Conservation (phyloP, 345 rosid species). For the Pugionium cornutum region DNA sequence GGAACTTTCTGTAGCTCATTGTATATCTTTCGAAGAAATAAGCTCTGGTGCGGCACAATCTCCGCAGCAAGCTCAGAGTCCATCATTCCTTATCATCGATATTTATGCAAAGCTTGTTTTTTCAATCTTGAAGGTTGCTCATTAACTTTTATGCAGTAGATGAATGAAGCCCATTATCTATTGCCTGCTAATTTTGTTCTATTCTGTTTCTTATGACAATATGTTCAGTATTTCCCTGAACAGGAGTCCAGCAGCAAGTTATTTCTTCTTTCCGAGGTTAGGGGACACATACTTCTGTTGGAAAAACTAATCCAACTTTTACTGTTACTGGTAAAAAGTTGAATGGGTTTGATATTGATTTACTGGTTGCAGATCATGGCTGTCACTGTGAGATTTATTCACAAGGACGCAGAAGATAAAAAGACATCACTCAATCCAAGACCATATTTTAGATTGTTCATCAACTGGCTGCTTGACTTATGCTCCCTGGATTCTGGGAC, state of each 20-base stretch:
- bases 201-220: not conserved
- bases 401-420: conserved; percentile 85
- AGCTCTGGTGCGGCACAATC: conserved; percentile 59
- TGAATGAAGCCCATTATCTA: not conserved
- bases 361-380: conserved; percentile 57
- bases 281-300: not conserved
- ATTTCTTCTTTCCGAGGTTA: conserved; percentile 72
- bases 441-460: conserved; percentile 89
- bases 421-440: conserved; percentile 79
- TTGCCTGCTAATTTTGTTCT: conserved; percentile 44
- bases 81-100: conserved; percentile 84
- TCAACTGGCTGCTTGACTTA: conserved; percentile 81
- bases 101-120: conserved; percentile 80
- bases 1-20: conserved; percentile 88
- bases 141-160: conserved; percentile 32
- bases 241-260: conserved; percentile 69
- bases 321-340: not conserved
- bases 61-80: conserved; percentile 67
- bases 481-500: conserved; percentile 59
- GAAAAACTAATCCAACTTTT: not conserved
- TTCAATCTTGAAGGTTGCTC: conserved; percentile 65
- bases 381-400: conserved; percentile 72
- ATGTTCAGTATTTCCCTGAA: conserved; percentile 56
- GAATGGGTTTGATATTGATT: conserved; percentile 21
- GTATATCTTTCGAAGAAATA: conserved; percentile 70